A percentile compares a stretch with the other conserved stretches of the same genome.
Evolutionary conservation across 2,329 filamentous ascomycete species (phyloP).

Genomic region (Trichoderma sp.): DNA sequence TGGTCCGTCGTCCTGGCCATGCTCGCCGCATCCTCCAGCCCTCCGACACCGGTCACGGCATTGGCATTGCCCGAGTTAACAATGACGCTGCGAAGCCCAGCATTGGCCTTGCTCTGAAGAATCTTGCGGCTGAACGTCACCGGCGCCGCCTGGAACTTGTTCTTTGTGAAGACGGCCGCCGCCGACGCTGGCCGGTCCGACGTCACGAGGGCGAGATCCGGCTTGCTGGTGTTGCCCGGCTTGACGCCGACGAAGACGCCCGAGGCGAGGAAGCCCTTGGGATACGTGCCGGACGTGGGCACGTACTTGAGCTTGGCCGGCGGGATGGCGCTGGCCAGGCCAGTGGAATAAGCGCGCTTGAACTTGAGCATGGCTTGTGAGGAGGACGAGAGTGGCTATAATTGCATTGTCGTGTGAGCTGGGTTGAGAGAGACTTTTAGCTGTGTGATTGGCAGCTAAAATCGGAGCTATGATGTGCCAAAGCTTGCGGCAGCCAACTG

Average conservation of each 20-base stretch:
- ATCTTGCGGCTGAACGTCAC: slow-evolving; percentile 80
- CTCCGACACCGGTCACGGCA: slow-evolving; percentile 88
- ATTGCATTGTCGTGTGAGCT: slow-evolving; percentile 11
- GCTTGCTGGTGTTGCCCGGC: slow-evolving; percentile 83
- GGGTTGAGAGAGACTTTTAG: neutral
- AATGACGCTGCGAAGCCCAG: slow-evolving; percentile 75
- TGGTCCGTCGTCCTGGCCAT: slow-evolving; percentile 81
- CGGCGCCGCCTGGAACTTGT: slow-evolving; percentile 95
- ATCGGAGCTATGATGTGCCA: neutral
- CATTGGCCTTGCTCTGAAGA: slow-evolving; percentile 62
- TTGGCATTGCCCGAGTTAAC: slow-evolving; percentile 97
- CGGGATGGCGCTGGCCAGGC: slow-evolving; percentile 51
- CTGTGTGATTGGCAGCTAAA: neutral
- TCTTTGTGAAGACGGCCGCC: slow-evolving; percentile 94
- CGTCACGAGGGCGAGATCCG: slow-evolving; percentile 83
- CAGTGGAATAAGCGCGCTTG: slow-evolving; percentile 35
- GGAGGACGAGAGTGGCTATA: neutral
- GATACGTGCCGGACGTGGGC: slow-evolving; percentile 80
- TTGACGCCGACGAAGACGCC: slow-evolving; percentile 93
- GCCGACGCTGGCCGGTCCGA: slow-evolving; percentile 84
- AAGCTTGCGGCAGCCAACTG: neutral
- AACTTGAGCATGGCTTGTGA: slow-evolving; percentile 31
- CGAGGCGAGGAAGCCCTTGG: slow-evolving; percentile 82
- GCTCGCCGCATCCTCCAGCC: slow-evolving; percentile 78
- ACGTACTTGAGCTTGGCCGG: slow-evolving; percentile 87